Evolutionary conservation across 495 filamentous ascomycete species (phyloP), one percentile per base, ranked within the genome.

Genomic region (Aspergillus saccharolyticus): DNA sequence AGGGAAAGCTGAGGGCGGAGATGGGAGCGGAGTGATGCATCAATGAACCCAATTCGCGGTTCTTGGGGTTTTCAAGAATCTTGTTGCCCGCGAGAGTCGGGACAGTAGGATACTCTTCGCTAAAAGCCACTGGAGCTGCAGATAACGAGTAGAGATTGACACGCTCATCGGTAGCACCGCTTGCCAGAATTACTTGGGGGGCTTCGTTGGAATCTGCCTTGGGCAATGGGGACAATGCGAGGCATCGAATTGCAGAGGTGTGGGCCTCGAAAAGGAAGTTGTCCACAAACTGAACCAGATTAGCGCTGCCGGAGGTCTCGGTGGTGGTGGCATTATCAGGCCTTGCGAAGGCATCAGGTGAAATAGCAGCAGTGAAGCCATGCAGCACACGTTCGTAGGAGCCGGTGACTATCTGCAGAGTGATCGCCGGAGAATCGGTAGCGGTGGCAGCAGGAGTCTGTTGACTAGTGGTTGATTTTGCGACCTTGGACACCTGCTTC

Each of bases 221-320:
- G 16, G 90, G 85, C 3, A 87, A 78, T 0, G 92, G 90, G 0
- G 91, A 96, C 60, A 98, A 71, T 16, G 92, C 90, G 22, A 99
- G 80, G 65, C 89, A 93, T 63, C 91, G 87, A 70, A 99, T 91
- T 28, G 95, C 83, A 22, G 91, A 92, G 48, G 83, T 78, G 75
- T 99, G 94, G 21, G 95, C 91, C 70, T 89, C 87, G 80, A 99
- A 96, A 54, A 99, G 83, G 75, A 99, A 99, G 7, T 88, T 92
- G 72, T 99, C 94, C 57, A 89, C 80, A 68, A 97, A 97, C 65
- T 86, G 73, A 62, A 86, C 79, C 12, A 74, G 55, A 24, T 63
- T 44, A 4, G 71, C 57, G 19, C 70, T 66, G 9, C 70, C 56
- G 64, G 60, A 8, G 53, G 63, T 16, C 7, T 65, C 53, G 39